phyloP scores from a whole-genome alignment of 768 basidiomycete species.

The Lactarius deliciosus region DNA sequence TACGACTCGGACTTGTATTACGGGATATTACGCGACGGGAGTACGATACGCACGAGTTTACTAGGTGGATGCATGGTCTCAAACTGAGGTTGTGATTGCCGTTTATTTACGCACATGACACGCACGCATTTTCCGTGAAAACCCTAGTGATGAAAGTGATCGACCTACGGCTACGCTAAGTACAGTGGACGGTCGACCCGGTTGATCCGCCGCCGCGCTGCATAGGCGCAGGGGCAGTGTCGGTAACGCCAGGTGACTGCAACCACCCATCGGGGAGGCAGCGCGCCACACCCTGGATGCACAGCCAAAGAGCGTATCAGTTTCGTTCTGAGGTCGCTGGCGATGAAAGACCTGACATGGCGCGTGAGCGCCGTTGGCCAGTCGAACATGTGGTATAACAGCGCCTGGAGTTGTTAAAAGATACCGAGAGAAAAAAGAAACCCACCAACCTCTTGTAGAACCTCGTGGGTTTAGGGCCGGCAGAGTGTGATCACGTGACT shows the following conservation, averaged over 20 bases:
- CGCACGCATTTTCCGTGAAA: neutral
- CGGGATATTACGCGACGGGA: neutral
- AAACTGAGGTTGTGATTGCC: neutral
- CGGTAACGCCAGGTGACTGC: slow-evolving; percentile 31
- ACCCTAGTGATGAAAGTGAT: neutral
- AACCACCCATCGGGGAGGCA: slow-evolving; percentile 20
- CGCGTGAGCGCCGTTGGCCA: slow-evolving; percentile 18
- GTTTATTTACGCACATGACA: neutral
- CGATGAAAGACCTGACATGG: slow-evolving; percentile 28
- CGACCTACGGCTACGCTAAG: neutral
- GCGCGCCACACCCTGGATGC: slow-evolving; percentile 16
- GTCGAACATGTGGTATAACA: slow-evolving; percentile 32
- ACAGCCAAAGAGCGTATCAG: slow-evolving; percentile 31
- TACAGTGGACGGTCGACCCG: neutral
- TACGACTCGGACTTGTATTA: neutral
- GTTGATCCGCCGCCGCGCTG: neutral
- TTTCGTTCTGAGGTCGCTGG: slow-evolving; percentile 29
- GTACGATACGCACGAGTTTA: slow-evolving; percentile 6
- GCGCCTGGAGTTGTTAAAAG: slow-evolving; percentile 32
- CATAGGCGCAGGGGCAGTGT: neutral
- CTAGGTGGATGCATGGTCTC: neutral
- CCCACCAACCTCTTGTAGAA: neutral
- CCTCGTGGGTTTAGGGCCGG: slow-evolving; percentile 16
- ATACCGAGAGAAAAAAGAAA: neutral
- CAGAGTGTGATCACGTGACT: neutral